Conservation (phyloP, 2,329 filamentous ascomycete genomes). For the Penicillium sp. region DNA sequence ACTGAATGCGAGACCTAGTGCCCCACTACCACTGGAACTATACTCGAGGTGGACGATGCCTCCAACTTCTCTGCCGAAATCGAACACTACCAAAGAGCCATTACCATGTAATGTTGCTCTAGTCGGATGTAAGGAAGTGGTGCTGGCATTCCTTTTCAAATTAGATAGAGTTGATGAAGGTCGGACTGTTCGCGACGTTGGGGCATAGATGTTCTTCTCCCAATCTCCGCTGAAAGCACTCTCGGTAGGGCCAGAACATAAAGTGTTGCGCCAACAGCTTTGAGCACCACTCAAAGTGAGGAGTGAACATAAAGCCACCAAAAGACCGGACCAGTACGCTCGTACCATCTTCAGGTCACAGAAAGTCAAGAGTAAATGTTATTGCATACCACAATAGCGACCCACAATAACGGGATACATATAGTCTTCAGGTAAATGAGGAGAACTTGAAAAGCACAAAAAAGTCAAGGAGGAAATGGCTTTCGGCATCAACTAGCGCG, state of each 20-base stretch:
- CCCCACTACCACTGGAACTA: constrained; percentile 37
- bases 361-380: neutral
- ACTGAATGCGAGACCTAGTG: constrained; percentile 49
- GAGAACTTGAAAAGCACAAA: neutral
- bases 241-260: constrained; percentile 51
- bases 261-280: constrained; percentile 55
- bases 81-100: constrained; percentile 55
- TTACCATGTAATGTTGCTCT: constrained; percentile 42
- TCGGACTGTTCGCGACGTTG: constrained; percentile 49
- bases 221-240: constrained; percentile 57
- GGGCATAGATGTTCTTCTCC: constrained; percentile 59
- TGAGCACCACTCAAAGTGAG: constrained; percentile 14
- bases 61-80: constrained; percentile 60
- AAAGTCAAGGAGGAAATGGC: neutral
- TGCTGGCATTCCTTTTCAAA: constrained; percentile 24
- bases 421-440: neutral
- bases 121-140: constrained; percentile 30
- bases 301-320: constrained; percentile 17
- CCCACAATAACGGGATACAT: constrained; percentile 1
- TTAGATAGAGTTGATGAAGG: constrained; percentile 47
- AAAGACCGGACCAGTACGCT: constrained; percentile 6
- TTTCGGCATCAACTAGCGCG: constrained; percentile 14
- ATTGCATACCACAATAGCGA: neutral
- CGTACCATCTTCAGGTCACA: constrained; percentile 12
- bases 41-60: constrained; percentile 56